Percentiles rank a stretch among this genome's conserved stretches.
These are phyloP conservation scores for Hypomyces rosellus DNA, from an alignment of 2,329 filamentous ascomycete genomes.

Conservation along the genomic window DNA sequence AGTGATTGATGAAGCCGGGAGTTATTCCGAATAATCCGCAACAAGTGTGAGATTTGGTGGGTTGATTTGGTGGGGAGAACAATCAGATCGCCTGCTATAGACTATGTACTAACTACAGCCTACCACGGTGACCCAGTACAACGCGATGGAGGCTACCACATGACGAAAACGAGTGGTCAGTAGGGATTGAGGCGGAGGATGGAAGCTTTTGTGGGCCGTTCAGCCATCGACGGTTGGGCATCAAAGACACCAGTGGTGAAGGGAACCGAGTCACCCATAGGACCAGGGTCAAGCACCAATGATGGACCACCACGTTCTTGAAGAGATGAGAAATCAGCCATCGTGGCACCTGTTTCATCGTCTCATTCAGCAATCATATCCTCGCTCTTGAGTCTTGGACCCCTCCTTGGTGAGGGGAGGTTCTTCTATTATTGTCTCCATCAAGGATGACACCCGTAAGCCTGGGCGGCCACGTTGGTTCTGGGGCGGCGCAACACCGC, in stretches of 20 bases:
- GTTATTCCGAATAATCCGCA: not conserved
- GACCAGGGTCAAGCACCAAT: constrained; percentile 10
- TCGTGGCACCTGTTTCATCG: no score
- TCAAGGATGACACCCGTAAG: constrained; percentile 1
- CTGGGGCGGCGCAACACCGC: no score
- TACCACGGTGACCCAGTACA: no score
- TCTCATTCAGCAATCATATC: not conserved
- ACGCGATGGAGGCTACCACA: no score
- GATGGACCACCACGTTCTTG: constrained; percentile 11
- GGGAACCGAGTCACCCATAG: constrained; percentile 2
- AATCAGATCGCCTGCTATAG: no score
- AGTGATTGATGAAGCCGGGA: no score
- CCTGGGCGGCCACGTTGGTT: constrained; percentile 8
- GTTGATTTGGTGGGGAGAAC: no score
- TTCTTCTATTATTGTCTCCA: not conserved
- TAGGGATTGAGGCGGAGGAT: not conserved
- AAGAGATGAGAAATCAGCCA: not conserved
- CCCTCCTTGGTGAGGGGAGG: no score
- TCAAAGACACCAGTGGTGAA: constrained; percentile 11
- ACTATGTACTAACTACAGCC: no score
- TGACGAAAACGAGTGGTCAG: not conserved
- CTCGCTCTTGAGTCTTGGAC: no score
- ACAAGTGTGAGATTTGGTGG: no score
- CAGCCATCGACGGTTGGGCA: constrained; percentile 18
- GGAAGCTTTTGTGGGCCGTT: not conserved